Percentiles rank a stretch among this genome's conserved stretches.
Conservation (phyloP, 208 protist species). For the Trypanosomatidae sp. region DNA sequence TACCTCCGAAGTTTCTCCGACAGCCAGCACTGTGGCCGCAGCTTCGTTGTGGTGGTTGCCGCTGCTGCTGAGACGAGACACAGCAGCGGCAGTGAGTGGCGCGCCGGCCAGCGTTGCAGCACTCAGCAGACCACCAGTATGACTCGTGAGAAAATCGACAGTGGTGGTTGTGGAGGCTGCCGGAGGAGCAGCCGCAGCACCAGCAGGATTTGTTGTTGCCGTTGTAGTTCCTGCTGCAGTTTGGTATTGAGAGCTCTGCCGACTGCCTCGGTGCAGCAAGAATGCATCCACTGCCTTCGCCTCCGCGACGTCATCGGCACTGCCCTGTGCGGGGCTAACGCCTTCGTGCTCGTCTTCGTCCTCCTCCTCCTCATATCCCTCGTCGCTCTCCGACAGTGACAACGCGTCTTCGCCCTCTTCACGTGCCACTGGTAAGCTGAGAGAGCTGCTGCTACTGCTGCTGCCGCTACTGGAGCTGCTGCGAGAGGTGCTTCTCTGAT, state of each 20-base stretch:
- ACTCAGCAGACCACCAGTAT: constrained; percentile 2
- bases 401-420: neutral
- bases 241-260: no score
- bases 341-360: no score
- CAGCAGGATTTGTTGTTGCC: neutral
- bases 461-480: neutral
- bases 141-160: constrained; percentile 7
- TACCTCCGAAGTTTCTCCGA: no score
- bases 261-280: no score
- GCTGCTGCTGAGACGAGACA: neutral
- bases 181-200: neutral
- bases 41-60: neutral
- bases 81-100: no score
- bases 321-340: no score
- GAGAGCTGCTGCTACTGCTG: neutral
- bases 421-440: neutral
- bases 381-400: neutral
- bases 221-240: neutral
- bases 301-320: no score
- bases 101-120: neutral
- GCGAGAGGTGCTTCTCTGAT: no score
- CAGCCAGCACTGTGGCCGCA: no score
- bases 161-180: neutral
- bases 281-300: no score
- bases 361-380: neutral